A percentile compares a stretch with the other conserved stretches of the same genome.
phyloP scores from a whole-genome alignment of 441 rosid genomes.

The Iberis amara region DNA sequence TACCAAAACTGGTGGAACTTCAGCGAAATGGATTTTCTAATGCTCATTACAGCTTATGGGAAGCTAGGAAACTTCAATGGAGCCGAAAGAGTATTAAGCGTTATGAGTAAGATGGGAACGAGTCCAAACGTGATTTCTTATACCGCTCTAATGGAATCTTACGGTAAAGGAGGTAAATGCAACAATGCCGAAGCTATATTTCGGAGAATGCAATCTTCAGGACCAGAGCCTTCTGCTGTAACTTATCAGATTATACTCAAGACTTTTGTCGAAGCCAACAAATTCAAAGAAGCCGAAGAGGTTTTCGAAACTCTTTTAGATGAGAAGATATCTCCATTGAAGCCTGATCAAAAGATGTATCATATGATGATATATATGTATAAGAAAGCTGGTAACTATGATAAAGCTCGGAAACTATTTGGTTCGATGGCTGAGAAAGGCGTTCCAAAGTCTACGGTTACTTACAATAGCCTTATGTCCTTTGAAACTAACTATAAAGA shows the following conservation, averaged over 20 bases:
- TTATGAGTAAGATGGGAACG: constrained; percentile 65
- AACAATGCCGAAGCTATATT: constrained; percentile 91
- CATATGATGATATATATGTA: constrained; percentile 91
- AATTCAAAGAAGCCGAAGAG: constrained; percentile 81
- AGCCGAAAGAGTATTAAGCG: constrained; percentile 68
- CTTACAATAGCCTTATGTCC: constrained; percentile 90
- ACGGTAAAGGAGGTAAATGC: constrained; percentile 80
- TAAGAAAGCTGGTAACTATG: constrained; percentile 80
- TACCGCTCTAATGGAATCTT: constrained; percentile 92
- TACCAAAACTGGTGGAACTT: constrained; percentile 84
- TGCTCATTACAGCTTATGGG: constrained; percentile 92
- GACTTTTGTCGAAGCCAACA: constrained; percentile 79
- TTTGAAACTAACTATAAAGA: constrained; percentile 86
- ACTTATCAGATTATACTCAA: constrained; percentile 88
- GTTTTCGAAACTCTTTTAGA: constrained; percentile 69
- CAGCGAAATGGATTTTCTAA: constrained; percentile 72
- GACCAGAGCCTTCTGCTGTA: constrained; percentile 88
- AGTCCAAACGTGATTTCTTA: constrained; percentile 68
- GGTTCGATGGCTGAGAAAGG: constrained; percentile 68
- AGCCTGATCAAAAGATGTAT: constrained; percentile 91
- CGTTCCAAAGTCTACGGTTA: constrained; percentile 65
- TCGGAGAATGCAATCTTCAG: constrained; percentile 81
- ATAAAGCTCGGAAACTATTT: constrained; percentile 72
- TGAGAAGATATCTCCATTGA: constrained; percentile 55
- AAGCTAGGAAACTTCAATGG: constrained; percentile 79